Evolutionary conservation across 2,329 filamentous ascomycete genomes (phyloP), one percentile per base, ranked within the genome.

Genomic region (Phialophora macrospora): DNA sequence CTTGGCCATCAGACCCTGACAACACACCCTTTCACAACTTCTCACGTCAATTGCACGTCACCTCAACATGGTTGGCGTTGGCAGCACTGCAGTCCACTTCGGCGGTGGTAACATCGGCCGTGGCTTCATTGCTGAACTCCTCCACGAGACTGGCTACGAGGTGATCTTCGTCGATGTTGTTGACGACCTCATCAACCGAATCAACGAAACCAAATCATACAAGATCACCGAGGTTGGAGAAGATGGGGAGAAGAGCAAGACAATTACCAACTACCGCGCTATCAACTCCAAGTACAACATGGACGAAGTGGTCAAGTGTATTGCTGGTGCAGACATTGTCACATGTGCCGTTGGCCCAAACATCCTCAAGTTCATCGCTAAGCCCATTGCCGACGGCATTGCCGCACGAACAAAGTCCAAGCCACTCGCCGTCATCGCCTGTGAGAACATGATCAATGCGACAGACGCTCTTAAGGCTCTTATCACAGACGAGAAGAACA

Each of bases 331-430:
- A 48, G 93, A 97, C 69, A 82, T 97, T 60, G 92, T 99, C 74
- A 99, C 95, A 70, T 99, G 95, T 80, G 96, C 95, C 22, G 95
- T 99, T 71, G 95, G 95, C 52, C 95, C 95, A 74, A 96, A 93
- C 79, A 90, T 99, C 75, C 90, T 99, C 76, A 93, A 92, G 81
- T 97, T 97, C 80, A 95, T 99, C 76, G 95, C 95, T 55, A 91
- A 94, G 26, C 90, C 93, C 73, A 97, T 99, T 73, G 94, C 94
- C 76, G 95, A 96, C 84, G 95, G 92, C 72, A 92, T 99, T 70
- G 89, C 94, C 76, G 85, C 85, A 71, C 90, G 95, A 70, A 84
- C 87, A 28, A 78, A 79, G 54, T 77, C 82, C 62, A 85, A 85
- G 68, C 93, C 94, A 7, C 80, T 98, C 49, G 88, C 93, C 24